Conservation (phyloP, 495 filamentous ascomycete genomes). For the Sordaria brevicollis region DNA sequence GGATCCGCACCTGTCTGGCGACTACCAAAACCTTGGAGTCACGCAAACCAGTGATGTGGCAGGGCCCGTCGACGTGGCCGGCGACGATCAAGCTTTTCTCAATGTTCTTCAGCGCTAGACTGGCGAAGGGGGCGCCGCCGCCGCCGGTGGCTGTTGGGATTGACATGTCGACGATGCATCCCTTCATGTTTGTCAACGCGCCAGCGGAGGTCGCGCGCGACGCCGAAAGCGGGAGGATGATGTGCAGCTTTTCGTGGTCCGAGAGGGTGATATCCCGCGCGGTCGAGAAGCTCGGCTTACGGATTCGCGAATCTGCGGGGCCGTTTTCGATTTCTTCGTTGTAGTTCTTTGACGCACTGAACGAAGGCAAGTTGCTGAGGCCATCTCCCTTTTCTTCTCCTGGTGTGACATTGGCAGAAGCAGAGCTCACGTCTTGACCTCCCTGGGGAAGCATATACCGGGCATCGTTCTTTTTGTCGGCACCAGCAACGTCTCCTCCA, state of each 20-base stretch:
- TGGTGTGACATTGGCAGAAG: neutral
- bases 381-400: slow-evolving; percentile 21
- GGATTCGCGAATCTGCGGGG: slow-evolving; percentile 21
- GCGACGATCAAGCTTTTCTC: slow-evolving; percentile 60
- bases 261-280: slow-evolving; percentile 53
- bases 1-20: slow-evolving; percentile 81
- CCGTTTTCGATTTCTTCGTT: slow-evolving; percentile 35
- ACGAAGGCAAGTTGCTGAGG: slow-evolving; percentile 15
- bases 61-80: slow-evolving; percentile 65
- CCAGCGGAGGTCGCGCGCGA: slow-evolving; percentile 58
- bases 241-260: slow-evolving; percentile 52
- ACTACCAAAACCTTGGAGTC: slow-evolving; percentile 66
- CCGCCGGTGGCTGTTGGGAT: slow-evolving; percentile 41
- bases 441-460: neutral
- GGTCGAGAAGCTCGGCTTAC: slow-evolving; percentile 49
- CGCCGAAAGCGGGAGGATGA: slow-evolving; percentile 60
- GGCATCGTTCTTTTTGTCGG: neutral
- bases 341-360: slow-evolving; percentile 30
- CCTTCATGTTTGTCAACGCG: slow-evolving; percentile 57
- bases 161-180: slow-evolving; percentile 72
- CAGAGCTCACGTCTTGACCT: neutral
- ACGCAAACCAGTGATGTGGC: slow-evolving; percentile 67
- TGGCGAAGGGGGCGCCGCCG: slow-evolving; percentile 55
- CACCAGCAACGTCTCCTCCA: neutral
- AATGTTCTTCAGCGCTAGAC: slow-evolving; percentile 61